phyloP scores from a whole-genome alignment of 2,329 filamentous ascomycete genomes.

The Beauveria rudraprayagi region DNA sequence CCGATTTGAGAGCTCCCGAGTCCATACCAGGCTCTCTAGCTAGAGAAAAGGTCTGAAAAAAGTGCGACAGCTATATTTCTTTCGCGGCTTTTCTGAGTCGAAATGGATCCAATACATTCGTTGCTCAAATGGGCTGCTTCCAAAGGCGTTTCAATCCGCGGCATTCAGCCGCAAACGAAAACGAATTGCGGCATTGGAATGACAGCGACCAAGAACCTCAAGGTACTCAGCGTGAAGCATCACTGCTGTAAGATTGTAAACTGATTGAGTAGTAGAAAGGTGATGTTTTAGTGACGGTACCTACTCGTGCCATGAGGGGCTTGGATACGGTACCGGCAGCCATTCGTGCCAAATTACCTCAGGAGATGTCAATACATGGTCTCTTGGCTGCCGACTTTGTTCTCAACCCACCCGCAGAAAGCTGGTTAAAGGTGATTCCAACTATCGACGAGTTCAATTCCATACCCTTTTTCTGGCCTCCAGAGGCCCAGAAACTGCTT shows the following conservation, averaged over 20 bases:
- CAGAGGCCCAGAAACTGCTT: conserved; percentile 36
- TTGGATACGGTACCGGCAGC: conserved; percentile 48
- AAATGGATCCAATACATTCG: background rate
- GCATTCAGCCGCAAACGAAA: background rate
- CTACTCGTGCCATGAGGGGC: conserved; percentile 55
- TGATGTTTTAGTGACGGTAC: conserved; percentile 58
- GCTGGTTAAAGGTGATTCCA: conserved; percentile 7
- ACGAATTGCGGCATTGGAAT: background rate
- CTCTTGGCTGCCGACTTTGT: conserved; percentile 63
- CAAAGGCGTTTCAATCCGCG: background rate
- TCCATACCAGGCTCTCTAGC: no score
- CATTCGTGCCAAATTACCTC: conserved; percentile 45
- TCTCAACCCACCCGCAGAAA: conserved; percentile 15
- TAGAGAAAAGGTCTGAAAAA: no score
- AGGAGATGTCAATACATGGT: conserved; percentile 57
- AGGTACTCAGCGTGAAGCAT: background rate
- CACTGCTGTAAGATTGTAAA: background rate
- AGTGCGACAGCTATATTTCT: background rate
- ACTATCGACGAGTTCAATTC: conserved; percentile 8
- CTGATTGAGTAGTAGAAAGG: conserved; percentile 23
- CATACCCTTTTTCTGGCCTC: conserved; percentile 38
- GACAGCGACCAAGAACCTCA: background rate
- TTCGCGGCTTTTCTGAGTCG: background rate
- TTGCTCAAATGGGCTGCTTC: background rate
- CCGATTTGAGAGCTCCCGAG: no score